phyloP scores from a whole-genome alignment of 768 basidiomycete species.

The Termitomyces sp. region DNA sequence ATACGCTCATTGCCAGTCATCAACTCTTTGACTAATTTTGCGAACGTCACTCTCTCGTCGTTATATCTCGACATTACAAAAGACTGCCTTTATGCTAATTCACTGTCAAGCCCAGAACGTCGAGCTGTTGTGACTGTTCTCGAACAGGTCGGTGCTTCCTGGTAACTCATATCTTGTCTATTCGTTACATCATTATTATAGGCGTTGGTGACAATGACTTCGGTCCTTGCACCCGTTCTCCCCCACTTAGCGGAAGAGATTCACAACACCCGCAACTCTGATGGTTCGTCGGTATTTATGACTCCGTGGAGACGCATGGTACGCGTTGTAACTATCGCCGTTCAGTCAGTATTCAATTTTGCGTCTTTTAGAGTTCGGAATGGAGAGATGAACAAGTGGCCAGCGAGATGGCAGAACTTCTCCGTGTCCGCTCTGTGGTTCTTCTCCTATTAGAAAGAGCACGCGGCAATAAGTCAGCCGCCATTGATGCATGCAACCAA shows the following conservation, averaged over 20 bases:
- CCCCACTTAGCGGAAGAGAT: constrained; percentile 93
- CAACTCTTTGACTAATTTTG: constrained; percentile 66
- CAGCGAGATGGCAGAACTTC: constrained; percentile 55
- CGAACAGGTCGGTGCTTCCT: constrained; percentile 41
- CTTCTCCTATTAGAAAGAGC: constrained; percentile 72
- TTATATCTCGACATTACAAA: constrained; percentile 92
- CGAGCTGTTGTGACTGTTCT: constrained; percentile 66
- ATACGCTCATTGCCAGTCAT: constrained; percentile 44
- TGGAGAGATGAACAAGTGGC: constrained; percentile 61
- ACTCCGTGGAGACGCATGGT: constrained; percentile 68
- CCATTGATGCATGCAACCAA: not conserved
- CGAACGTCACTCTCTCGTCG: constrained; percentile 80
- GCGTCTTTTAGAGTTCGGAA: constrained; percentile 34
- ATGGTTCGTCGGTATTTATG: constrained; percentile 59
- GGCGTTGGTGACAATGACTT: constrained; percentile 63
- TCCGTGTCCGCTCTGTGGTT: constrained; percentile 56
- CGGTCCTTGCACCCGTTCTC: constrained; percentile 75
- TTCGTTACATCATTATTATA: constrained; percentile 19
- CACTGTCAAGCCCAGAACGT: constrained; percentile 43
- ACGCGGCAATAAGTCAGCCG: constrained; percentile 62
- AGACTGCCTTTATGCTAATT: constrained; percentile 80
- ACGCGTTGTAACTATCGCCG: constrained; percentile 16
- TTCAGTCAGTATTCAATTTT: not conserved
- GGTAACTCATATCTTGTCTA: constrained; percentile 4
- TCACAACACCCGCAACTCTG: constrained; percentile 37